Base-by-base conservation (phyloP, 192 early-diverging fungal genomes). In the Podila epigama region DNA sequence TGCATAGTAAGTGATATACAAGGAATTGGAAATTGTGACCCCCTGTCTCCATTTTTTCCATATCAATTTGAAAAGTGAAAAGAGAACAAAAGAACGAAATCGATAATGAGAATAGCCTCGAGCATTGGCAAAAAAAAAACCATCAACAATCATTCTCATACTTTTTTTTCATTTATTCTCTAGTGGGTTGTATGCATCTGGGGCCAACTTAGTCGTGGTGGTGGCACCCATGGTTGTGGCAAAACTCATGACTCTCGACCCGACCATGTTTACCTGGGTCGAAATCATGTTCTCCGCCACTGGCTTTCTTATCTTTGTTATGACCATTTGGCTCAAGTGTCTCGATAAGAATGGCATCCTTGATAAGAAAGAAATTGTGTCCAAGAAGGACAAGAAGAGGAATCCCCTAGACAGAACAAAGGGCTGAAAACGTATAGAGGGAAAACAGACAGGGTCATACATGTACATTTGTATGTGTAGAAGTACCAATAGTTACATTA, bases 151-250 rank as follows among this genome's bases (percentile, higher is more conserved):
- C 52, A 22, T 18, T 42, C 31, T 42, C n/a, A 41, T 41, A 41
- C 37, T 34, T 56, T 50, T 22, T 36, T 35, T 57, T 32, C 28
- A 13, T 20, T 33, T 41, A 32, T 32, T 4, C 4, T 15, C n/a
- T 54, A 79, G 84, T 56, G 87, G 87, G 1, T 54, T 89, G 18
- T 55, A 82, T 12, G 84, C 85, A n/a, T 75, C 86, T 3, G 54
- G 79, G 0, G 66, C 80, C 37, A 90, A 89, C 58, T 32, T 82
- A 8, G 80, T 84, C 0, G 73, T 86, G n/a, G 75, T 82, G 4
- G 39, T 90, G 5, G 83, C 88, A 51, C 89, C 89, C 13, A 57
- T 88, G 32, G 56, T 87, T 25, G 88, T 89, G 8, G 88, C 85
- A 1, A 53, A 50, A n/a, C 69, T 88, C 7, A 78, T 81, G 68